Evolutionary conservation across 2,329 filamentous ascomycete species (phyloP).

Genomic region (Drechslerella dactyloides): DNA sequence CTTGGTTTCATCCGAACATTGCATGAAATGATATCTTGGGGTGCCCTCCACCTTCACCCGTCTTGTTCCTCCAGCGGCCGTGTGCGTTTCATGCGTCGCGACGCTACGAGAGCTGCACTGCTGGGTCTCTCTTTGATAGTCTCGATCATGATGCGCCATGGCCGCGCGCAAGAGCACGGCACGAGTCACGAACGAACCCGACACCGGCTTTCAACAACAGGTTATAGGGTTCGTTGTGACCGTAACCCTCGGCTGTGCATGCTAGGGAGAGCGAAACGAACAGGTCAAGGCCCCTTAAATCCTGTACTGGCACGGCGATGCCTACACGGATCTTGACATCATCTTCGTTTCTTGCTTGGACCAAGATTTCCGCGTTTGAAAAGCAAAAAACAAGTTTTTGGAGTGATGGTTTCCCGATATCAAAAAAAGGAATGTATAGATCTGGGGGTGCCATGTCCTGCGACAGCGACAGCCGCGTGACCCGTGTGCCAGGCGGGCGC

Average conservation of each 20-base stretch:
- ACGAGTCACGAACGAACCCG: slow-evolving; percentile 36
- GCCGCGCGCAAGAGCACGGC: slow-evolving; percentile 6
- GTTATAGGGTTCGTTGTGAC: slow-evolving; percentile 28
- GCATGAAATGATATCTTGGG: slow-evolving; percentile 40
- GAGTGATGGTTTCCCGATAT: slow-evolving; percentile 17
- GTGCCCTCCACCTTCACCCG: slow-evolving; percentile 16
- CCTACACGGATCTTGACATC: slow-evolving; percentile 10
- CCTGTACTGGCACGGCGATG: background rate
- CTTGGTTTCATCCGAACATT: slow-evolving; percentile 49
- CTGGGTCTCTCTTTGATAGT: slow-evolving; percentile 27
- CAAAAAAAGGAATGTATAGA: slow-evolving; percentile 11
- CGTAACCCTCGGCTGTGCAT: slow-evolving; percentile 23
- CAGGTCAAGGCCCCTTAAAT: slow-evolving; percentile 8
- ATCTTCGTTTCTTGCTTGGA: slow-evolving; percentile 14
- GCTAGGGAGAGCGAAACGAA: slow-evolving; percentile 15
- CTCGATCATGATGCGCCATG: slow-evolving; percentile 1
- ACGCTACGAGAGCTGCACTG: slow-evolving; percentile 5
- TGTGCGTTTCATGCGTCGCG: slow-evolving; percentile 34
- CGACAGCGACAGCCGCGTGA: slow-evolving; percentile 30
- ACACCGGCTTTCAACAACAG: slow-evolving; percentile 37
- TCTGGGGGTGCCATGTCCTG: slow-evolving; percentile 24
- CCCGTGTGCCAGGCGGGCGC: slow-evolving; percentile 32
- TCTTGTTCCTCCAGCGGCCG: slow-evolving; percentile 21
- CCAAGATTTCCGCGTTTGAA: background rate
- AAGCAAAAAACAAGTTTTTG: slow-evolving; percentile 5